These are phyloP conservation scores for Babesia bigemina DNA, from an alignment of 169 alveolate species.

Conservation along the genomic window DNA sequence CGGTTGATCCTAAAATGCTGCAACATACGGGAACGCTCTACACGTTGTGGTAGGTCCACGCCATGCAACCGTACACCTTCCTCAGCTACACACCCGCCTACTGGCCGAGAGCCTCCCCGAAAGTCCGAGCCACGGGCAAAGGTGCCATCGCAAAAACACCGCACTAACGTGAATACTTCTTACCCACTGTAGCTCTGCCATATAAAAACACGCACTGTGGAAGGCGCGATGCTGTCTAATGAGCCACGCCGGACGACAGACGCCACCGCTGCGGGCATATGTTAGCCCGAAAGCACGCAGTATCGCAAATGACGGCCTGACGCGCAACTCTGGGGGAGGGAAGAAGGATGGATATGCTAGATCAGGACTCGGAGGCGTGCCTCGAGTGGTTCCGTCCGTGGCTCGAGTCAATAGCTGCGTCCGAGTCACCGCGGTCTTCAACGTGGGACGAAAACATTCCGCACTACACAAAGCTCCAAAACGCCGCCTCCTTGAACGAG, in stretches of 20 bases:
- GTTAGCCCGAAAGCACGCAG: background rate
- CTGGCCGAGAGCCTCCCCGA: background rate
- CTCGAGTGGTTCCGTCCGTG: slow-evolving; percentile 18
- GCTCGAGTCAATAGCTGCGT: background rate
- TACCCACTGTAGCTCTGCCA: no score
- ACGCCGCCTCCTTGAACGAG: slow-evolving; percentile 34
- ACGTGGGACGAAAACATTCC: slow-evolving; percentile 4
- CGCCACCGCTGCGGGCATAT: background rate
- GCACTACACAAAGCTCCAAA: background rate
- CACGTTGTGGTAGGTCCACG: slow-evolving; percentile 30
- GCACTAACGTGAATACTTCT: no score
- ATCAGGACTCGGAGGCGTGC: background rate
- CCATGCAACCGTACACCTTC: background rate
- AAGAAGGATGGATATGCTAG: slow-evolving; percentile 9
- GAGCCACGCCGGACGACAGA: background rate
- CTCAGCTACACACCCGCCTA: slow-evolving; percentile 18
- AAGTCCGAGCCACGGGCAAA: background rate
- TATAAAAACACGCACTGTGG: no score
- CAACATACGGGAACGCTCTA: slow-evolving; percentile 20
- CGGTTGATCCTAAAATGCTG: no score
- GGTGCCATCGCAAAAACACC: background rate
- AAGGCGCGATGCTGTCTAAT: background rate
- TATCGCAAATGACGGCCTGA: background rate
- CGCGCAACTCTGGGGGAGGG: no score
- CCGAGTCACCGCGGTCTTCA: slow-evolving; percentile 15